A percentile compares a stretch with the other conserved stretches of the same genome.
phyloP scores from a whole-genome alignment of 108 stramenopile genomes.

The Phaeodactylum tricornutum region DNA sequence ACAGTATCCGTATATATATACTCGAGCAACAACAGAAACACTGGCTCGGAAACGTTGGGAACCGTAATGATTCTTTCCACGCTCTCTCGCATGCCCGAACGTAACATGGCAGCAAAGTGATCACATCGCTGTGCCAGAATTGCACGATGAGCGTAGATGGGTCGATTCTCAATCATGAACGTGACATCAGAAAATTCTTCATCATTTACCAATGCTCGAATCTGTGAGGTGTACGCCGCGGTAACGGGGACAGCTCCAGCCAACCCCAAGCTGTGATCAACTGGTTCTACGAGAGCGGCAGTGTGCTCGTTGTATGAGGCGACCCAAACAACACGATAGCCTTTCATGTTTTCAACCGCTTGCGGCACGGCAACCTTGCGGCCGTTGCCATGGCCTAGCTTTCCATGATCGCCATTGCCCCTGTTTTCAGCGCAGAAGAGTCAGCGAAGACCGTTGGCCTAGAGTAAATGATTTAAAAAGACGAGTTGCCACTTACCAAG shows the following conservation, averaged over 20 bases:
- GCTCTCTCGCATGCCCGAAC: slow-evolving; percentile 85
- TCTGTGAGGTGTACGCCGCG: slow-evolving; percentile 59
- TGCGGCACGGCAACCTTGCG: slow-evolving; percentile 84
- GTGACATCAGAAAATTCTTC: slow-evolving; percentile 89
- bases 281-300: slow-evolving; percentile 83
- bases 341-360: slow-evolving; percentile 79
- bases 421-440: neutral
- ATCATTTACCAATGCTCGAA: slow-evolving; percentile 83
- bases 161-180: slow-evolving; percentile 84
- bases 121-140: slow-evolving; percentile 86
- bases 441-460: no score
- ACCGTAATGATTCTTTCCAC: slow-evolving; percentile 53
- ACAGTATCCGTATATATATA: slow-evolving; percentile 94
- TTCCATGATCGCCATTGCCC: slow-evolving; percentile 53
- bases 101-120: slow-evolving; percentile 95
- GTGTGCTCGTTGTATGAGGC: slow-evolving; percentile 98
- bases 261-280: slow-evolving; percentile 29
- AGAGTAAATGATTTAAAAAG: no score
- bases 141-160: slow-evolving; percentile 82
- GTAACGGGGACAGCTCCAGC: slow-evolving; percentile 68
- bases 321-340: slow-evolving; percentile 79
- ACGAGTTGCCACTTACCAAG: slow-evolving; percentile 34
- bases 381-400: slow-evolving; percentile 82
- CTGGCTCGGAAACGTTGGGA: slow-evolving; percentile 53
- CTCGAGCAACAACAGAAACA: slow-evolving; percentile 86